Evolutionary conservation across 495 filamentous ascomycete genomes (phyloP), one percentile per base, ranked within the genome.

Genomic region (Acidomyces sp.): DNA sequence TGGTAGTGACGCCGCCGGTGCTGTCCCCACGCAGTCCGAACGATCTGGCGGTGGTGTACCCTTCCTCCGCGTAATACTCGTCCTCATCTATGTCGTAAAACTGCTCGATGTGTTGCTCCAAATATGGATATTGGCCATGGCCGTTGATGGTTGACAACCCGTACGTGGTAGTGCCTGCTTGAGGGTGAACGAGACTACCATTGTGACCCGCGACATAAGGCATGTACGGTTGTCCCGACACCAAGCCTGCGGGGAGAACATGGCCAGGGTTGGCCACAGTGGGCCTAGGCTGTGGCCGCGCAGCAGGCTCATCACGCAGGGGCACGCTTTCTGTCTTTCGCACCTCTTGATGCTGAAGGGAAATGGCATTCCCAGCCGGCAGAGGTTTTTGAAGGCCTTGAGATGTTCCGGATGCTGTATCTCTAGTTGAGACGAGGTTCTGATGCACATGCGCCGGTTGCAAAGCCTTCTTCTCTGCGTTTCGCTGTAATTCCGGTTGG

Each of bases 31-130:
- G 74, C 12, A 79, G 81, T 19, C 66, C 69, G 49, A 74, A 74
- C 6, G 82, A 85, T 34, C 81, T 75, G 3, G 79, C 77, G 1
- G 81, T 86, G 16, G 75, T 75, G 54, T 84, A 88, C 2, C 77
- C 84, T 53, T 85, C 80, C 7, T 85, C 82, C n/a, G 83, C 80
- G 41, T 81, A 82, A 49, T 77, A 76, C 40, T 82, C 79, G 24
- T 82, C 77, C 5, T 86, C 53, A 7, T 51, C 47, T 16, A 39
- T 22, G 20, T 50, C 47, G 47, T 40, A 45, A 42, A 46, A 45
- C 12, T 50, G 47, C 47, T 50, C 47, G 1, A 16, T 21, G 5
- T 21, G 36, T 33, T 45, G 47, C 21, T 46, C 41, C 15, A 24
- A 27, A 22, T n/a, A 21, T 6, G 26, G 26, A 25, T 44, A 49